A percentile compares a stretch with the other conserved stretches of the same genome.
Conservation (phyloP, 345 rosid genomes). For the Gynandropsis gynandra region DNA sequence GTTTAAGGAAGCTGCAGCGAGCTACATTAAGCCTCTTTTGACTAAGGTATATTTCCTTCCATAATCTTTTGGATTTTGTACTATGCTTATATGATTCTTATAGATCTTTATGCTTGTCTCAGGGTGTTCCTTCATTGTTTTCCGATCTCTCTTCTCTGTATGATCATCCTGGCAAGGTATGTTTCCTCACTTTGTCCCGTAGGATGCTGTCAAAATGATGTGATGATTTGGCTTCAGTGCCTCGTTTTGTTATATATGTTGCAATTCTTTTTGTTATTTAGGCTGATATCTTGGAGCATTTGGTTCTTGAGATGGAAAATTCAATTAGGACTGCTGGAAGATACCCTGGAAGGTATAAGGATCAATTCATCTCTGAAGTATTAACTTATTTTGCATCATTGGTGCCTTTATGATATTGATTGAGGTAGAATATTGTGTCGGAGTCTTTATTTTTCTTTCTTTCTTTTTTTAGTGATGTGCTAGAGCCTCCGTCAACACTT, state of each 20-base stretch:
- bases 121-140: slow-evolving; percentile 98
- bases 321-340: slow-evolving; percentile 54
- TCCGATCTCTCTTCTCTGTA: slow-evolving; percentile 94
- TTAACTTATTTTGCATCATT: neutral
- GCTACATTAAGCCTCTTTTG: slow-evolving; percentile 75
- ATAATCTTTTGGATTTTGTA: slow-evolving; percentile 6
- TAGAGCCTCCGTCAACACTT: slow-evolving; percentile 90
- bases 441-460: slow-evolving; percentile 4
- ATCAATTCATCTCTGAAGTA: slow-evolving; percentile 12
- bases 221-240: slow-evolving; percentile 11
- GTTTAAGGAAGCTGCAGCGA: slow-evolving; percentile 73
- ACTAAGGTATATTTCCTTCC: slow-evolving; percentile 50
- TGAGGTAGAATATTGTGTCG: slow-evolving; percentile 1
- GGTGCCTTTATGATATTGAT: slow-evolving; percentile 6
- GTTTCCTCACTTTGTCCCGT: slow-evolving; percentile 22
- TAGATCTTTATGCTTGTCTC: slow-evolving; percentile 18
- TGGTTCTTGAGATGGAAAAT: slow-evolving; percentile 79
- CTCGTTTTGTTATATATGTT: slow-evolving; percentile 2
- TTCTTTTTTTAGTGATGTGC: slow-evolving; percentile 45
- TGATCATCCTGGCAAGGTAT: slow-evolving; percentile 76
- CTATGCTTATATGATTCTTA: slow-evolving; percentile 15
- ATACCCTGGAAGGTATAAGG: slow-evolving; percentile 75
- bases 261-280: slow-evolving; percentile 25
- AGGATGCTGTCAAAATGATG: slow-evolving; percentile 8
- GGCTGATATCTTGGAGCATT: slow-evolving; percentile 84